Percentiles rank a stretch among this genome's conserved stretches.
These are phyloP conservation scores for Alternaria gaisen DNA, from an alignment of 2,329 filamentous ascomycete genomes.

Conservation along the genomic window DNA sequence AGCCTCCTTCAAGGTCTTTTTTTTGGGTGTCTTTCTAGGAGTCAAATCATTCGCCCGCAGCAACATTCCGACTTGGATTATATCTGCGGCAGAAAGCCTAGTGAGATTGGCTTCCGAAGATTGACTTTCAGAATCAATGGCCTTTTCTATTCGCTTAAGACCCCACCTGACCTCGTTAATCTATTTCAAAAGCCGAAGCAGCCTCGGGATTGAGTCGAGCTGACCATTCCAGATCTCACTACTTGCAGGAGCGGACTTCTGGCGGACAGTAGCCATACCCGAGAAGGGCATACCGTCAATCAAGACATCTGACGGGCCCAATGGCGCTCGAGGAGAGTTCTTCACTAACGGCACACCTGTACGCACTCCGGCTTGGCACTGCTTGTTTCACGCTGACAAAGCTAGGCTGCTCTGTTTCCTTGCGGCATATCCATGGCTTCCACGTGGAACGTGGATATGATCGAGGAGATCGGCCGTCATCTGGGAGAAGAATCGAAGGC, in stretches of 20 bases:
- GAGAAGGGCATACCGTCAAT: conserved; percentile 70
- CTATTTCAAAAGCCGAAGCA: conserved; percentile 17
- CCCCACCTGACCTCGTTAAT: conserved; percentile 17
- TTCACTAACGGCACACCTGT: conserved; percentile 63
- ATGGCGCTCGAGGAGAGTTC: conserved; percentile 74
- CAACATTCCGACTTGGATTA: not conserved
- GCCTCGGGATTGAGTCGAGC: conserved; percentile 20
- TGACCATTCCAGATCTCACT: conserved; percentile 48
- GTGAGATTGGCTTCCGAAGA: conserved; percentile 4
- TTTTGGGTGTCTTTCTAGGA: not conserved
- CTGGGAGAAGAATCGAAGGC: conserved; percentile 77
- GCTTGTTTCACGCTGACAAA: conserved; percentile 20
- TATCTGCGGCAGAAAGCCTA: not conserved
- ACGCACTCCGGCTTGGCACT: conserved; percentile 33
- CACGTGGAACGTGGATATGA: conserved; percentile 77
- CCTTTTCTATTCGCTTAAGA: conserved; percentile 12
- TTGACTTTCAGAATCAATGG: conserved; percentile 4
- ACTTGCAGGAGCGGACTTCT: conserved; percentile 69
- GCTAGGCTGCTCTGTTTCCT: conserved; percentile 77
- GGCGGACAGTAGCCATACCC: conserved; percentile 71
- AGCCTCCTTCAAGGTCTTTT: not conserved
- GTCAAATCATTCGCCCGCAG: not conserved
- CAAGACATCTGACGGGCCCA: conserved; percentile 73
- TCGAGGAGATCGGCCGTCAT: conserved; percentile 74
- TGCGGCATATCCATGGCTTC: conserved; percentile 81